Conservation (phyloP, 768 basidiomycete species). For the Mrakia gelida region DNA sequence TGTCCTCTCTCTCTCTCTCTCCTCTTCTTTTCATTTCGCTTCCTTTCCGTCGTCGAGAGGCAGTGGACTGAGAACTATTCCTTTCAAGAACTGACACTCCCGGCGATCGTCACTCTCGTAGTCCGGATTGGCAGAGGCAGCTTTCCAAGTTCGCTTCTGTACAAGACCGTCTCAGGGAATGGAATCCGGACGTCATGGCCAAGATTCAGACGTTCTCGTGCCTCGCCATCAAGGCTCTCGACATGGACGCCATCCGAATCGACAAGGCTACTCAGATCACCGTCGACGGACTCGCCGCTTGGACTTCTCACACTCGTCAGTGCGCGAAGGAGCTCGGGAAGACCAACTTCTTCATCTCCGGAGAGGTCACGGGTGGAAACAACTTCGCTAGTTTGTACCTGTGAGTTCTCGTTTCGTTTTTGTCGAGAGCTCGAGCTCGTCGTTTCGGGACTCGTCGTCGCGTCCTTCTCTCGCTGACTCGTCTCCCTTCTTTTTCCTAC, state of each 20-base stretch:
- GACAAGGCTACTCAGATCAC: slow-evolving; percentile 92
- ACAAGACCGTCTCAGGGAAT: slow-evolving; percentile 91
- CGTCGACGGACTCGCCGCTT: slow-evolving; percentile 69
- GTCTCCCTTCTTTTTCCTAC: not conserved
- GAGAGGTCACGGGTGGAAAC: slow-evolving; percentile 92
- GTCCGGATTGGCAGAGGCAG: slow-evolving; percentile 68
- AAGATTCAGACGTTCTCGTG: slow-evolving; percentile 76
- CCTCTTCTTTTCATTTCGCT: slow-evolving; percentile 13
- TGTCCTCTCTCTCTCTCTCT: not conserved
- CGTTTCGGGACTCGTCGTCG: not conserved
- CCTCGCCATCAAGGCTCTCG: slow-evolving; percentile 79
- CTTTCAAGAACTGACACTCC: slow-evolving; percentile 12
- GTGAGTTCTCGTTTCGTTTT: slow-evolving; percentile 49
- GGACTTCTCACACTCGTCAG: slow-evolving; percentile 66
- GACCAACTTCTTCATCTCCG: slow-evolving; percentile 82
- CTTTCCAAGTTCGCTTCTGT: slow-evolving; percentile 92
- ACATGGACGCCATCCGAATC: slow-evolving; percentile 90
- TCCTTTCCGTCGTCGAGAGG: not conserved
- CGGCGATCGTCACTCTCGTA: slow-evolving; percentile 14
- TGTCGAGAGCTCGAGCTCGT: not conserved
- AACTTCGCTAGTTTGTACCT: slow-evolving; percentile 81
- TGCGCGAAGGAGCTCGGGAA: slow-evolving; percentile 72
- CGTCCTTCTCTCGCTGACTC: not conserved
- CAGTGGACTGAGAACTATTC: slow-evolving; percentile 6
- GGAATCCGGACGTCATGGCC: slow-evolving; percentile 71